phyloP scores from a whole-genome alignment of 2,329 filamentous ascomycete genomes.

The Fusarium temperatum region DNA sequence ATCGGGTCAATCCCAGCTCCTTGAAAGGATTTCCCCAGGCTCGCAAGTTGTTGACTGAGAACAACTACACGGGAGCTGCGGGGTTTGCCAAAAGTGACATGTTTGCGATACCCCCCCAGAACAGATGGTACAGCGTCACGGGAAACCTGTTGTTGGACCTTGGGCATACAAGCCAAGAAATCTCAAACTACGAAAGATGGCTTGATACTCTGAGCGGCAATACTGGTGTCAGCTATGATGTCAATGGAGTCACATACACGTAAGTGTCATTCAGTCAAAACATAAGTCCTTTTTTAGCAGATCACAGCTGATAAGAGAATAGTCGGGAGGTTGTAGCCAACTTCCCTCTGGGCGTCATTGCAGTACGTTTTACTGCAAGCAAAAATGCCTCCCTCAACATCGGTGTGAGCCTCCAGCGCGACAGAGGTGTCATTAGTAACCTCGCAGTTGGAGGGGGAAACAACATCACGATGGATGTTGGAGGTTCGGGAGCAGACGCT shows the following conservation, averaged over 20 bases:
- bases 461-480: background rate
- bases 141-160: background rate
- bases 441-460: rapidly evolving
- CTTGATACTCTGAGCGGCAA: background rate
- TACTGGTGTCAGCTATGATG: background rate
- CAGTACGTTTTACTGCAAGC: background rate
- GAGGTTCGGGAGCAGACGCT: background rate
- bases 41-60: background rate
- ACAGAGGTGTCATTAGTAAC: background rate
- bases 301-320: rapidly evolving
- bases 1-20: background rate
- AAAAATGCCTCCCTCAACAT: rapidly evolving
- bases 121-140: background rate
- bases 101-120: background rate
- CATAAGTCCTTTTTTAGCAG: rapidly evolving
- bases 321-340: background rate
- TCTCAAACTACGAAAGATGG: background rate
- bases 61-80: background rate
- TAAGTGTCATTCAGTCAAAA: background rate
- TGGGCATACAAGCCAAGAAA: background rate
- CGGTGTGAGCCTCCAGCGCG: background rate
- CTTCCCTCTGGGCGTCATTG: background rate
- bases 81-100: background rate
- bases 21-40: background rate
- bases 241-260: background rate